A percentile compares a stretch with the other conserved stretches of the same genome.
phyloP scores from a whole-genome alignment of 2,329 filamentous ascomycete genomes.

The Aspergillus sp. region DNA sequence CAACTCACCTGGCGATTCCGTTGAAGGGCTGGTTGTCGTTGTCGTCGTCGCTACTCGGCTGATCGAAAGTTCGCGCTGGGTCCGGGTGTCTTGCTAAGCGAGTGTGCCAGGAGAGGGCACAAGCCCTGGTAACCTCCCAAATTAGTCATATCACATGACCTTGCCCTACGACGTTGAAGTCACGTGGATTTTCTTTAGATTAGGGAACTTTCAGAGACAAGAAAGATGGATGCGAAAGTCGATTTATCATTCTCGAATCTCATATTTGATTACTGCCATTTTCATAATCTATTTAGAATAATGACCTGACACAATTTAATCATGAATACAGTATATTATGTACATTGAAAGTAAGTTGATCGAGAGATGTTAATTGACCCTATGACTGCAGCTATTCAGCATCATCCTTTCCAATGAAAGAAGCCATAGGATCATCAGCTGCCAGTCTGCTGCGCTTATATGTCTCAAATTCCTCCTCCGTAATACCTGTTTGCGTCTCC shows the following conservation, averaged over 20 bases:
- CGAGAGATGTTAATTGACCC: neutral
- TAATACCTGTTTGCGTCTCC: constrained; percentile 75
- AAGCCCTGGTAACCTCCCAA: constrained; percentile 24
- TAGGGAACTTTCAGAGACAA: neutral
- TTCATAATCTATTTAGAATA: neutral
- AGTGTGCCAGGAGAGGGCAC: constrained; percentile 41
- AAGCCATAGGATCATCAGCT: constrained; percentile 84
- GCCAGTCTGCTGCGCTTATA: constrained; percentile 74
- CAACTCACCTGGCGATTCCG: constrained; percentile 45
- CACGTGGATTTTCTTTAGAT: neutral
- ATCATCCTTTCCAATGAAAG: constrained; percentile 72
- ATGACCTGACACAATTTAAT: neutral
- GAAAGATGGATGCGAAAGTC: neutral
- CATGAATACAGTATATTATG: constrained; percentile 1
- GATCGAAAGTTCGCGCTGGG: constrained; percentile 39
- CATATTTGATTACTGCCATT: neutral
- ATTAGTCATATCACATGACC: constrained; percentile 15
- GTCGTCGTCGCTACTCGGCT: constrained; percentile 45
- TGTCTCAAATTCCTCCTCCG: constrained; percentile 81
- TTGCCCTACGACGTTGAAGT: neutral
- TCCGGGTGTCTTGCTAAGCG: constrained; percentile 41
- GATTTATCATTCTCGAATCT: too few species aligned
- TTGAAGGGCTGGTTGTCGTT: constrained; percentile 48
- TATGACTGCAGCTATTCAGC: constrained; percentile 45
- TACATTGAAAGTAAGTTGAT: constrained; percentile 1